Base-by-base conservation (phyloP, 345 rosid genomes). In the Salix brachista region DNA sequence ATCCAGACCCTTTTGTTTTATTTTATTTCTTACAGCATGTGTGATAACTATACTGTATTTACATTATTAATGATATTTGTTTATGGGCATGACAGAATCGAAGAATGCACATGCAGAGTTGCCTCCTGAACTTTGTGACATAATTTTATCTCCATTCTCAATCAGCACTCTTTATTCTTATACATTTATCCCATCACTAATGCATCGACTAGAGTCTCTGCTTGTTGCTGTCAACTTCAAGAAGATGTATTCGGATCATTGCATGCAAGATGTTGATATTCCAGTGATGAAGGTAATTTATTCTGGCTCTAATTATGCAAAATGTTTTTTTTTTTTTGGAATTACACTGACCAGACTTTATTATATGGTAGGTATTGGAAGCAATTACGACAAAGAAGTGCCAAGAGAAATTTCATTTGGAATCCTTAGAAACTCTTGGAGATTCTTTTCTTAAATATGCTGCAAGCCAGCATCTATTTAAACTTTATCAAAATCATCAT, bases 401-500 rank as follows among this genome's bases (percentile, higher is more conserved):
- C 82, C 91, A 84, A 71, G 98, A 96, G 81, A 80, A 79, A 61
- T 93, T 90, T 69, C 88, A 92, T 85, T 82, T 96, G 84, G 98
- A 96, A 81, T 91, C 97, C 52, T 82, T 96, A 26, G 98, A 92
- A 87, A 91, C 98, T 41, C 93, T 96, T 21, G 99, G 99, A 3
- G 99, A 96, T 79, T 92, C 98, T 58, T 93, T 96, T 77, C 88
- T 96, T 9, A 96, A 96, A 78, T 96, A 93, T 79, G 94, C 94
- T 44, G 87, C 78, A 50, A 80, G 96, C 80, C 91, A 91, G 78
- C 91, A 96, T 21, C 85, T 96, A 28, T 96, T 93, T 65, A 88
- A 87, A 75, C 72, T 79, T 0, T 56, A 80, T 77, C 84, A 74
- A 71, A 85, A 74, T 83, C 79, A 82, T 68, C 97, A 96, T 14